Evolutionary conservation across 2,329 filamentous ascomycete species (phyloP).

Genomic region (Lizonia empirigonia): DNA sequence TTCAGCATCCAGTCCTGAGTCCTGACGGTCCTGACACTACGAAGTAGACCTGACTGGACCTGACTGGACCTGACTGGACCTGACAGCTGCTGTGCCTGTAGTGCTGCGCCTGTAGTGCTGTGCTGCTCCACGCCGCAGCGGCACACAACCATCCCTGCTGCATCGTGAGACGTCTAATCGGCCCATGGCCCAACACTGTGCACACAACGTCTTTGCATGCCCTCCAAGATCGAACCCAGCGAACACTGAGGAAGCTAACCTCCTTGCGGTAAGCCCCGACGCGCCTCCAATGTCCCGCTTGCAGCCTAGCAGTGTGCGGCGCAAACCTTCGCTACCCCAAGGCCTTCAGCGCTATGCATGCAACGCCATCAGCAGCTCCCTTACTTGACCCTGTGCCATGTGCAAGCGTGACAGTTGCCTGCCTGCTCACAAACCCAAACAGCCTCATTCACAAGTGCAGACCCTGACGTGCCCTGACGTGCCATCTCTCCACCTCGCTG

Average conservation of each 20-base stretch:
- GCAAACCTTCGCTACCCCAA: conserved; percentile 13
- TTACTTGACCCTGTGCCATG: background rate
- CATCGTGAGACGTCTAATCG: conserved; percentile 10
- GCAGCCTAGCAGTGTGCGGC: conserved; percentile 15
- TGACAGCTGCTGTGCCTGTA: background rate
- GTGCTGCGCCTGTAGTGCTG: too few relatives aligned
- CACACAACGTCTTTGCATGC: background rate
- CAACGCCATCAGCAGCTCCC: background rate
- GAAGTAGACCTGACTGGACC: background rate
- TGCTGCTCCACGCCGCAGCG: too few relatives aligned
- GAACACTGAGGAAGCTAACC: background rate
- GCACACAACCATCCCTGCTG: conserved; percentile 10
- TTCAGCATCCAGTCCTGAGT: background rate
- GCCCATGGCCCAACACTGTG: background rate
- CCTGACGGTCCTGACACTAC: too few relatives aligned
- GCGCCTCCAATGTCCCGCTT: conserved; percentile 6
- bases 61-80: background rate
- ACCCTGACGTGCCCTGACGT: conserved; percentile 7
- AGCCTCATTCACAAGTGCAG: conserved; percentile 4
- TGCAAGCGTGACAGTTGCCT: conserved; percentile 4
- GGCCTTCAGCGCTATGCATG: conserved; percentile 9
- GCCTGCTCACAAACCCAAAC: background rate
- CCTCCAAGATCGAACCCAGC: background rate
- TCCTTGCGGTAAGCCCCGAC: conserved; percentile 16
- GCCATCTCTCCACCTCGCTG: conserved; percentile 10